Evolutionary conservation across 2,329 filamentous ascomycete species (phyloP).

Genomic region (Xylaria multiplex): DNA sequence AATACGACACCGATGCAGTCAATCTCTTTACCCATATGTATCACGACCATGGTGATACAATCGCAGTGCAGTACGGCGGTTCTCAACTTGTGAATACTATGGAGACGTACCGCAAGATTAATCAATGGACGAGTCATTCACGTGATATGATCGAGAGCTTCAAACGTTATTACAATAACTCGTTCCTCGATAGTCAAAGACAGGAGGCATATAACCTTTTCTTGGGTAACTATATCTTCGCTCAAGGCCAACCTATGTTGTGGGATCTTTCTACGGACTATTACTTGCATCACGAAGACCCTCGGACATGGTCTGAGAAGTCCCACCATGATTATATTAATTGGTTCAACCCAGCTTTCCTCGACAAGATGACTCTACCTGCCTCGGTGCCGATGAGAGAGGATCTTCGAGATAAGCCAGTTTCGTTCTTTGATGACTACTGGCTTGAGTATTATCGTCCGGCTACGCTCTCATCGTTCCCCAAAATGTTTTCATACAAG

Average conservation of each 20-base stretch:
- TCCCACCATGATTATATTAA: conserved; percentile 78
- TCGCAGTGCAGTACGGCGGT: conserved; percentile 96
- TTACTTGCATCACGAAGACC: conserved; percentile 91
- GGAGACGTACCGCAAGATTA: conserved; percentile 98
- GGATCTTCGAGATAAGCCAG: conserved; percentile 54
- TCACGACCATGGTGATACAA: conserved; percentile 96
- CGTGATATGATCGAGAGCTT: conserved; percentile 99
- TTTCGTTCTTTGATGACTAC: conserved; percentile 85
- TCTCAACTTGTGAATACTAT: conserved; percentile 99
- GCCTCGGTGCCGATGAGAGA: conserved; percentile 54
- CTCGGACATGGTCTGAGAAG: conserved; percentile 74
- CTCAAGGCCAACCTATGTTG: conserved; percentile 88
- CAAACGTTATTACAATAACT: conserved; percentile 99
- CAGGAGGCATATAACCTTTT: conserved; percentile 99
- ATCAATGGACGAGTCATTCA: conserved; percentile 97
- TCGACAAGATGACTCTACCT: conserved; percentile 71
- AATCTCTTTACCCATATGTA: conserved; percentile 99
- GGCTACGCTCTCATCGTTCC: conserved; percentile 84
- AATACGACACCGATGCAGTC: conserved; percentile 95
- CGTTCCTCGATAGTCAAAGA: conserved; percentile 95
- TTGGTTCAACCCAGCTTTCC: conserved; percentile 83
- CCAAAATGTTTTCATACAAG: conserved; percentile 91
- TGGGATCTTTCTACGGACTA: conserved; percentile 97
- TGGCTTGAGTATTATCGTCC: conserved; percentile 98
- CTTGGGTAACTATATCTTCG: conserved; percentile 92